phyloP scores from a whole-genome alignment of 352 stramenopile genomes.

The Phytophthora boehmeriae region DNA sequence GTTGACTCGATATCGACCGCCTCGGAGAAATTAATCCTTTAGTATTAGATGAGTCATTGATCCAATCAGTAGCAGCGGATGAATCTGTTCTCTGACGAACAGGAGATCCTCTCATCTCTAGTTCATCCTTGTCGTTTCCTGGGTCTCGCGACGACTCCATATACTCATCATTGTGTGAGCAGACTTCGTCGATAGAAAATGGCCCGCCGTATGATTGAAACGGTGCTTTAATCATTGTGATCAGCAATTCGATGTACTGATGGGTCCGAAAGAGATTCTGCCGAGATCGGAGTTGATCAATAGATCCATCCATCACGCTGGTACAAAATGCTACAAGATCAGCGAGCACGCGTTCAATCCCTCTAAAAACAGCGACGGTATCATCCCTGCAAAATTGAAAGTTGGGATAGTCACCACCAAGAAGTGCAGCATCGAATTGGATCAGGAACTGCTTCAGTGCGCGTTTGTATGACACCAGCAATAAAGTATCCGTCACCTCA shows the following conservation, averaged over 20 bases:
- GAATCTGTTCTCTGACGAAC: constrained; percentile 23
- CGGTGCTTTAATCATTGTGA: constrained; percentile 69
- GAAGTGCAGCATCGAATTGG: constrained; percentile 31
- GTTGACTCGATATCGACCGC: constrained; percentile 24
- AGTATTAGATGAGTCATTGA: constrained; percentile 12
- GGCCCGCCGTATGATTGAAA: constrained; percentile 65
- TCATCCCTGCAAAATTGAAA: constrained; percentile 41
- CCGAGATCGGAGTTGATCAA: constrained; percentile 34
- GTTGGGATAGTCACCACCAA: constrained; percentile 11
- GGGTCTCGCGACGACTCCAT: constrained; percentile 32
- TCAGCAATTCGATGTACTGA: constrained; percentile 64
- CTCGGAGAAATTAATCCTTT: constrained; percentile 28
- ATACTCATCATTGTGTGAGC: constrained; percentile 54
- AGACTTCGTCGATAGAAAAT: constrained; percentile 63
- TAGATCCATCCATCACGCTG: constrained; percentile 31
- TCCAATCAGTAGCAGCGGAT: background rate
- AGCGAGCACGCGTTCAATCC: constrained; percentile 45
- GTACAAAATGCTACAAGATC: constrained; percentile 59
- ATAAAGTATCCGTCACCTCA: constrained; percentile 64
- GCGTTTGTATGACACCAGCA: constrained; percentile 65
- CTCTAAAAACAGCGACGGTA: constrained; percentile 38
- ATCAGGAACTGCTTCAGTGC: constrained; percentile 43
- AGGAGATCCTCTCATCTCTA: constrained; percentile 30
- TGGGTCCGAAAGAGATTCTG: constrained; percentile 66
- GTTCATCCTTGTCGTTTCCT: constrained; percentile 30